These are phyloP conservation scores for Zoysia japonica DNA, from an alignment of 176 grass and related monocot genomes.

Conservation along the genomic window DNA sequence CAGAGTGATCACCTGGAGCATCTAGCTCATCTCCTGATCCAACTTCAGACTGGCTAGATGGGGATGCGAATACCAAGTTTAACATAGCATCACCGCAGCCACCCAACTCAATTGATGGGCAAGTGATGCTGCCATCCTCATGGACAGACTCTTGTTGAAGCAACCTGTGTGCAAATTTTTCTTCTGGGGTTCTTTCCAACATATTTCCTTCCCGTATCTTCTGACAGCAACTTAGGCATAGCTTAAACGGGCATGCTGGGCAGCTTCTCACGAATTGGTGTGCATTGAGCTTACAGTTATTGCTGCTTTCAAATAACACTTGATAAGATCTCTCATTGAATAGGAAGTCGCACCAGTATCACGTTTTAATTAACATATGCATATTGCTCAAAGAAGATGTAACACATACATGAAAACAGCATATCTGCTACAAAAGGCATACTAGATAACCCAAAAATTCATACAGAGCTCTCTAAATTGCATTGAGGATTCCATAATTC, in stretches of 20 bases:
- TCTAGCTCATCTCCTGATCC: constrained; percentile 50
- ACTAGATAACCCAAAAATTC: no score
- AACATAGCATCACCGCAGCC: constrained; percentile 70
- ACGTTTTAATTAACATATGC: constrained; percentile 4
- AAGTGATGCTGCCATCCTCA: constrained; percentile 63
- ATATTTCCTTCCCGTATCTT: constrained; percentile 60
- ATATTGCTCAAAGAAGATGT: not conserved
- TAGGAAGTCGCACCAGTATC: constrained; percentile 36
- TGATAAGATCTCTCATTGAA: not conserved
- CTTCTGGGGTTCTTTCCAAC: constrained; percentile 44
- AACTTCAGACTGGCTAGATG: constrained; percentile 55
- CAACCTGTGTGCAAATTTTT: constrained; percentile 49
- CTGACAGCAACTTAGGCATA: constrained; percentile 87
- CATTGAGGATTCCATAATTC: not conserved
- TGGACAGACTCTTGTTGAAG: constrained; percentile 63
- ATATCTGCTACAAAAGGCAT: not conserved
- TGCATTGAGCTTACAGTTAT: constrained; percentile 63
- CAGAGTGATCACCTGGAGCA: constrained; percentile 54
- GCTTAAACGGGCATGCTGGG: constrained; percentile 70
- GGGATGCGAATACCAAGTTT: constrained; percentile 60
- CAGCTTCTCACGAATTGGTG: constrained; percentile 72
- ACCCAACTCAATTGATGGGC: constrained; percentile 83
- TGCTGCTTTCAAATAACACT: constrained; percentile 55
- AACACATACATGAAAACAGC: not conserved
- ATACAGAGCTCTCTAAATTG: no score